Evolutionary conservation across 2,329 filamentous ascomycete genomes (phyloP), one percentile per base, ranked within the genome.

Genomic region (Chrysoporthe puriensis): DNA sequence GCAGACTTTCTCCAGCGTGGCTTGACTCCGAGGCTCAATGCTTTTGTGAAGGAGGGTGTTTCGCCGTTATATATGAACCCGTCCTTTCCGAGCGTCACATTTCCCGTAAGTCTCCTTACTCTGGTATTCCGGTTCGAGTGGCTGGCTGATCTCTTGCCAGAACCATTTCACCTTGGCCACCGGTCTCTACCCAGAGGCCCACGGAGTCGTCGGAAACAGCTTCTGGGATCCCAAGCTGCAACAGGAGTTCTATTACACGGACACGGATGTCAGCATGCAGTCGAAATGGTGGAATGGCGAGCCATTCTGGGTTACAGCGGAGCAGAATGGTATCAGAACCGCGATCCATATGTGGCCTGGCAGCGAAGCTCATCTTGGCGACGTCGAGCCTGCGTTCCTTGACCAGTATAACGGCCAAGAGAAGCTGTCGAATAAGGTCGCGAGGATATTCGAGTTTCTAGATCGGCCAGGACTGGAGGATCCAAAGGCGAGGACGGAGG

Each of bases 271-370:
- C 66, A 96, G 93, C 71, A 86, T 97, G 79, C 88, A 95, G 72
- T 83, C 92, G 0, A 93, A 95, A 76, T 99, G 96, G 95, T 99
- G 96, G 95, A 89, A 87, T 52, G 96, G 94, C 3, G 94, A 98
- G 77, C 96, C 96, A 0, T 84, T 99, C 42, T 99, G 96, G 96
- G 90, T 91, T 36, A 96, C 95, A 1, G 95, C 95, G 5, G 96
- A 98, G 81, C 88, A 87, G 67, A 91, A 93, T 72, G 91, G 91
- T 6, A 83, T 96, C 43, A 87, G 88, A 66, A 89, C 90, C 42
- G 96, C 93, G 0, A 89, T 99, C 36, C 96, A 99, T 77, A 99
- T 99, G 96, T 99, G 96, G 96, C 96, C 96, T 1, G 96, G 96
- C 2, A 96, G 92, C 56, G 96, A 99, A 80, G 94, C 94, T 6